Percentiles rank a stretch among this genome's conserved stretches.
Evolutionary conservation across 768 basidiomycete genomes (phyloP).

Genomic region (Pisolithus albus): DNA sequence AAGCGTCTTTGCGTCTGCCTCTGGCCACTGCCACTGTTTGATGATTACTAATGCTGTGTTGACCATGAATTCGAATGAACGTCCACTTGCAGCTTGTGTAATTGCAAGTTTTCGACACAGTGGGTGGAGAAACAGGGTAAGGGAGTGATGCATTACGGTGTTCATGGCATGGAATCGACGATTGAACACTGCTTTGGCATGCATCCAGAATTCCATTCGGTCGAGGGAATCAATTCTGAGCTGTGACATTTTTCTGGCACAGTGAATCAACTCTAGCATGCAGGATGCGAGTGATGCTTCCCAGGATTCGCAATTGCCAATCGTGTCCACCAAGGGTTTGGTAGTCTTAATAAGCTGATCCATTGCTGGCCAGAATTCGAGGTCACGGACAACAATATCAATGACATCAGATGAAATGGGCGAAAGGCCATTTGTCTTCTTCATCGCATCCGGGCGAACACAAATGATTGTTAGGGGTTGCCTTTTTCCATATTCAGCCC

Average conservation of each 20-base stretch:
- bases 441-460: constrained; percentile 5
- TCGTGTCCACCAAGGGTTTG: constrained; percentile 26
- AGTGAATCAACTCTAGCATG: too few relatives aligned
- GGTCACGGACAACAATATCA: constrained; percentile 1
- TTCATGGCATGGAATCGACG: constrained; percentile 9
- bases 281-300: not conserved
- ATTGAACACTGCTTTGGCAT: constrained; percentile 6
- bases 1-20: constrained; percentile 12
- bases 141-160: too few relatives aligned
- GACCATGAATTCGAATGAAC: too few relatives aligned
- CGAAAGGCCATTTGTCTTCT: constrained; percentile 9
- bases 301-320: constrained; percentile 21
- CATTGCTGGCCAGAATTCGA: constrained; percentile 6
- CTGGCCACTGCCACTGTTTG: not conserved
- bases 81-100: too few relatives aligned
- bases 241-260: too few relatives aligned
- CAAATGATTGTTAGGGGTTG: not conserved
- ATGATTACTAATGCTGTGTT: too few relatives aligned
- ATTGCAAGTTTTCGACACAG: too few relatives aligned
- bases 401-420: constrained; percentile 6
- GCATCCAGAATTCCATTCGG: too few relatives aligned
- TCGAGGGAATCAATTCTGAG: too few relatives aligned
- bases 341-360: constrained; percentile 14
- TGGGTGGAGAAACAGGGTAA: too few relatives aligned
- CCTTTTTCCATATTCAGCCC: not conserved